These are phyloP conservation scores for Salvia miltiorrhiza DNA, from an alignment of 257 asterid genomes.

Conservation along the genomic window DNA sequence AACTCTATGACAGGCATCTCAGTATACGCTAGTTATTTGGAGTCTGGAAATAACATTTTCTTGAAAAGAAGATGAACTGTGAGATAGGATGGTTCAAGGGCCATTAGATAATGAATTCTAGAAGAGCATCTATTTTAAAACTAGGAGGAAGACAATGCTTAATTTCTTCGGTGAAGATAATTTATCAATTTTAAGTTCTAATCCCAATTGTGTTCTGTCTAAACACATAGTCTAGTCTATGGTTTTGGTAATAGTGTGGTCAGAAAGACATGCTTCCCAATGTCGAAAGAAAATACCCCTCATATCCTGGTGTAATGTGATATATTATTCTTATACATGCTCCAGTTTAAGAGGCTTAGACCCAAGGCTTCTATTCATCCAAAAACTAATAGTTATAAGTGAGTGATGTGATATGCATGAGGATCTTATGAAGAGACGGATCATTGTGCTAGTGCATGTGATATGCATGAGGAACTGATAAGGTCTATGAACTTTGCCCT, in stretches of 20 bases:
- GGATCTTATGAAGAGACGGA: background rate
- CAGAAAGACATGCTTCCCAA: background rate
- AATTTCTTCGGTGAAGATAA: background rate
- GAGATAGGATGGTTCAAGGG: background rate
- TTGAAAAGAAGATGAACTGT: background rate
- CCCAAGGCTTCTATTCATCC: background rate
- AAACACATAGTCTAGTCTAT: background rate
- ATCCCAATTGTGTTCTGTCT: background rate
- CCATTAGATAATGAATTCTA: background rate
- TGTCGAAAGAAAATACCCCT: background rate
- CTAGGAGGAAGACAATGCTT: background rate
- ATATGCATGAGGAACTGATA: background rate
- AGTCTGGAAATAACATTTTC: background rate
- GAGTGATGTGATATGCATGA: background rate
- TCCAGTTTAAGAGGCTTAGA: background rate
- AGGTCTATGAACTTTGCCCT: slow-evolving; percentile 1
- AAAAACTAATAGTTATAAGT: background rate
- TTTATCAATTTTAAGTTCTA: background rate
- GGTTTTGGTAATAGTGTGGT: background rate
- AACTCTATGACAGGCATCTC: background rate
- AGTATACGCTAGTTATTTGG: background rate
- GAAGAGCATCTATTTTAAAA: background rate
- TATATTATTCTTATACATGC: background rate
- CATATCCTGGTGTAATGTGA: background rate
- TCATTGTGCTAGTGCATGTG: background rate